Conservation (phyloP, 163 green algal species). For the Scenedesmus sp. region DNA sequence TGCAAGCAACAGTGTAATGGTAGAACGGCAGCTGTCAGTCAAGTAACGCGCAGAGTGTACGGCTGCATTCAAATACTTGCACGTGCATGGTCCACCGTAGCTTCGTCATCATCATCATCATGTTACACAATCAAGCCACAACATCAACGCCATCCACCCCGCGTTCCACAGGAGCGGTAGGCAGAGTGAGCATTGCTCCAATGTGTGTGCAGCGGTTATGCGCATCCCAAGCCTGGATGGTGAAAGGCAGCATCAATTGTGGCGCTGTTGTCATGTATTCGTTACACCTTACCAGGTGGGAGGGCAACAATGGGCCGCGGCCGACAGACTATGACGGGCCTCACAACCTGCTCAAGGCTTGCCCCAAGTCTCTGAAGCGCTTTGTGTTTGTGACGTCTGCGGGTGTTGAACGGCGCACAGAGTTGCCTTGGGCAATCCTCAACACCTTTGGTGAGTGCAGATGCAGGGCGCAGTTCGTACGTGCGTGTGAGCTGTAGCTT, state of each 20-base stretch:
- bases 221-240: too few relatives aligned
- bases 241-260: too few relatives aligned
- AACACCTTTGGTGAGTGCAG: conserved; percentile 89
- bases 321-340: conserved; percentile 85
- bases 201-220: too few relatives aligned
- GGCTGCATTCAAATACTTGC: too few relatives aligned
- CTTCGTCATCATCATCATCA: not conserved
- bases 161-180: too few relatives aligned
- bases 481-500: not conserved
- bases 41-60: too few relatives aligned
- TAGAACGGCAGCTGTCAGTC: not conserved
- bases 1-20: too few relatives aligned
- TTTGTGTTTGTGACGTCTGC: conserved; percentile 94
- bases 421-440: conserved; percentile 90
- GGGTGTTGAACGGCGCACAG: conserved; percentile 85
- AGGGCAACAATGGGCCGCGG: conserved; percentile 90
- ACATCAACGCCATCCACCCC: too few relatives aligned
- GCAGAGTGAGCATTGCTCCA: too few relatives aligned
- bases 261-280: not conserved
- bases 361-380: conserved; percentile 74
- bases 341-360: conserved; percentile 81
- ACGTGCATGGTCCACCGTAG: too few relatives aligned
- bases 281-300: conserved; percentile 77
- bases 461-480: not conserved
- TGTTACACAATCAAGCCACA: too few relatives aligned